Conservation (phyloP, 345 rosid species). For the Heritiera fomes region DNA sequence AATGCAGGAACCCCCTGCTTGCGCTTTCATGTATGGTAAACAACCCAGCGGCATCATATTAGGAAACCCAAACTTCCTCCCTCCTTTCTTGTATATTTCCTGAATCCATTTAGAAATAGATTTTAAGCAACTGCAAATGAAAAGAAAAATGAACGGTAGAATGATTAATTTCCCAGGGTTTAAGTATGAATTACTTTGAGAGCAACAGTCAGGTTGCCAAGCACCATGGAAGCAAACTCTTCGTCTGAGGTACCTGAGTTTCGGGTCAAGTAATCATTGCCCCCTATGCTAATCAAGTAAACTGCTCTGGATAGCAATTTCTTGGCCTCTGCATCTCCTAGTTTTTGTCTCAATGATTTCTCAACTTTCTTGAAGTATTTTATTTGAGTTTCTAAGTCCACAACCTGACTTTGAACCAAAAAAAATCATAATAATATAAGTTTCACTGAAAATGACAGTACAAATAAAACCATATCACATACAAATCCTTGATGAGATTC, state of each 20-base stretch:
- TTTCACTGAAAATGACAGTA: neutral
- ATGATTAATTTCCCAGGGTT: neutral
- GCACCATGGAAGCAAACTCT: constrained; percentile 29
- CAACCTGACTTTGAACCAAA: constrained; percentile 23
- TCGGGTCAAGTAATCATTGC: constrained; percentile 18
- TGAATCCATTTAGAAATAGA: constrained; percentile 13
- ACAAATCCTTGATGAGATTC: constrained; percentile 32
- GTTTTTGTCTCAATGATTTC: constrained; percentile 25
- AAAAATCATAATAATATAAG: neutral
- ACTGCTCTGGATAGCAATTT: constrained; percentile 28
- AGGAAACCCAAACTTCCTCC: constrained; percentile 48
- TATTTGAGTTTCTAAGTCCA: constrained; percentile 31
- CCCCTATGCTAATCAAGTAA: constrained; percentile 32
- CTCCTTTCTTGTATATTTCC: constrained; percentile 46
- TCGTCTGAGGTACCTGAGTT: constrained; percentile 31
- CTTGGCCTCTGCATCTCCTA: constrained; percentile 28
- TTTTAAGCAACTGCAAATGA: neutral
- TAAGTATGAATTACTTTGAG: constrained; percentile 31
- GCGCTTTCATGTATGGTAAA: constrained; percentile 25
- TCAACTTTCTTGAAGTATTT: constrained; percentile 29
- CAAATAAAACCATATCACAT: neutral
- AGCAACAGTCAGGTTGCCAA: constrained; percentile 34
- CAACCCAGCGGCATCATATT: constrained; percentile 32
- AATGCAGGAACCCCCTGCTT: constrained; percentile 35
- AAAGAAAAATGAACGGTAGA: neutral